A percentile compares a stretch with the other conserved stretches of the same genome.
Evolutionary conservation across 208 protist species (phyloP).

Genomic region (Trypanosoma avium): DNA sequence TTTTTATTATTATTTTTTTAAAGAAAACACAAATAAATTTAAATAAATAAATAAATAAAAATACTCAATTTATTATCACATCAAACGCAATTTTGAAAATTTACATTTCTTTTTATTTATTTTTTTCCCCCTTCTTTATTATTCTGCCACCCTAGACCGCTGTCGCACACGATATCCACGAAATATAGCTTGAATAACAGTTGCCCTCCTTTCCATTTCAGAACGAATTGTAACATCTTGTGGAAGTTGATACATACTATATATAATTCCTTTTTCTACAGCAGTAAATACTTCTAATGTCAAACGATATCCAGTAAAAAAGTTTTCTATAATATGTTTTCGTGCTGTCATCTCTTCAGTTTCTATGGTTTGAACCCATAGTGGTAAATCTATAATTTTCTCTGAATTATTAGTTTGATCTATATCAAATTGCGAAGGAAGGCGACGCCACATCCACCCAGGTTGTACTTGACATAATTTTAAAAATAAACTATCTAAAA

Average conservation of each 20-base stretch:
- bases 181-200: constrained; percentile 43
- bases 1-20: too few species aligned
- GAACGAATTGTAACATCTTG: background rate
- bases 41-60: constrained; percentile 9
- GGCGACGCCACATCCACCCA: constrained; percentile 35
- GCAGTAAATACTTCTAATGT: constrained; percentile 19
- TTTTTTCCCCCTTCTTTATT: too few species aligned
- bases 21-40: constrained; percentile 5
- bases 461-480: constrained; percentile 40
- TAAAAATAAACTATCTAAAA: constrained; percentile 46
- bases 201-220: constrained; percentile 30
- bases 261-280: constrained; percentile 32
- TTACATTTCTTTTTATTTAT: too few species aligned
- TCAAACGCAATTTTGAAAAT: background rate
- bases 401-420: background rate
- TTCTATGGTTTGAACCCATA: background rate
- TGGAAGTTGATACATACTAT: background rate
- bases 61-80: background rate
- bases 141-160: background rate
- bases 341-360: constrained; percentile 20
- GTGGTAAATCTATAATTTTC: background rate
- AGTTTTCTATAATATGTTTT: constrained; percentile 12
- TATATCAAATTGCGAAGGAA: constrained; percentile 13
- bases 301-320: constrained; percentile 5
- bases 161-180: constrained; percentile 32